Percentiles rank a stretch among this genome's conserved stretches.
Evolutionary conservation across 139 green algal species (phyloP).

Genomic region (Volvox reticuliferus): DNA sequence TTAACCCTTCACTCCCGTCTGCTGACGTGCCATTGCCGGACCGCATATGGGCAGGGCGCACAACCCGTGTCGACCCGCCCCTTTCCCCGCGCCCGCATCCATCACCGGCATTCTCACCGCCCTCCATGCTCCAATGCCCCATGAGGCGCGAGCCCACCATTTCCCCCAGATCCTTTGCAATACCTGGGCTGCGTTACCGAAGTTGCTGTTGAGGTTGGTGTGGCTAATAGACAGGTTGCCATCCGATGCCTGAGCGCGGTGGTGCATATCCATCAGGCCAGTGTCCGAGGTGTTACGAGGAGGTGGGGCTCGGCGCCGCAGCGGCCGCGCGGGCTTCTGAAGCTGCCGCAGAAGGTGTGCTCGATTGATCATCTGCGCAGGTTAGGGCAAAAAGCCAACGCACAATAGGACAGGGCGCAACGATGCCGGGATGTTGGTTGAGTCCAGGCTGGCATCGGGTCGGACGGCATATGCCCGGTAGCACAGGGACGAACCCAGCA

Average conservation of each 20-base stretch:
- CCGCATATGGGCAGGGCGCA: too few species aligned
- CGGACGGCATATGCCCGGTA: too few species aligned
- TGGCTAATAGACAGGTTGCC: conserved; percentile 17
- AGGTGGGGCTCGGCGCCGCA: conserved; percentile 41
- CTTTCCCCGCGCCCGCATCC: not conserved
- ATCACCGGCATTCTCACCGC: not conserved
- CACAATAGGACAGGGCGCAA: too few species aligned
- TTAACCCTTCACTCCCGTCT: too few species aligned
- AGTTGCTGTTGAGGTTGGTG: conserved; percentile 16
- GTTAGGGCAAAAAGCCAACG: too few species aligned
- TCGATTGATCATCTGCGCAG: conserved; percentile 69
- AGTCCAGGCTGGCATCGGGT: too few species aligned
- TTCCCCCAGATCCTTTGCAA: not conserved
- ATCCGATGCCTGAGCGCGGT: conserved; percentile 16
- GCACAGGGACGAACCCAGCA: too few species aligned
- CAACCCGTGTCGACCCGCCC: not conserved
- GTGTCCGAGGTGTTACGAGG: conserved; percentile 42
- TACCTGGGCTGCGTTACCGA: conserved; percentile 17
- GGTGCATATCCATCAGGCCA: not conserved
- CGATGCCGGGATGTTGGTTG: too few species aligned
- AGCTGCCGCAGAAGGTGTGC: conserved; percentile 67
- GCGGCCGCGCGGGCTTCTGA: conserved; percentile 47
- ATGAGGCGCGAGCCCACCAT: not conserved
- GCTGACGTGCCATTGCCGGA: too few species aligned
- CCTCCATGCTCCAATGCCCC: not conserved